Conservation (phyloP, 306 rosid genomes). For the Sophora flavescens region DNA sequence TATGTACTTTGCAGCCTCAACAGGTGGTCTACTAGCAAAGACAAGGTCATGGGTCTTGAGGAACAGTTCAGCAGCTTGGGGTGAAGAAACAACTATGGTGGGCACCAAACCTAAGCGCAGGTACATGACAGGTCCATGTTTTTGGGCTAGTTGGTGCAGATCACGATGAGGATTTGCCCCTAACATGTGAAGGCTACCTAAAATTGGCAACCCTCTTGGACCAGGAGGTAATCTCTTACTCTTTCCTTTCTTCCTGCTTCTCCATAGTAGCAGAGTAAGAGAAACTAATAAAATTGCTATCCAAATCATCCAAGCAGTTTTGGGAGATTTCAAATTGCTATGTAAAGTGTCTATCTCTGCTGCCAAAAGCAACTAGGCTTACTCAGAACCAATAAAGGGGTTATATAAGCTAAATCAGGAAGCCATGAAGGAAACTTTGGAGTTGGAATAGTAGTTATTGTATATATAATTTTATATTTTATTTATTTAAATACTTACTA, state of each 20-base stretch:
- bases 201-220: conserved; percentile 71
- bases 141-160: conserved; percentile 58
- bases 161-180: conserved; percentile 64
- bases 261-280: conserved; percentile 50
- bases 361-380: not conserved
- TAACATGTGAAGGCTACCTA: conserved; percentile 65
- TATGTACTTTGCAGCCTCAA: conserved; percentile 50
- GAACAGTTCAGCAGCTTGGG: conserved; percentile 73
- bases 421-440: not conserved
- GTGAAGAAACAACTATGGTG: conserved; percentile 70
- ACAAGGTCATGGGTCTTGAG: conserved; percentile 68
- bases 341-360: not conserved
- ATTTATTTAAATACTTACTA: no score
- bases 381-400: not conserved
- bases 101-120: conserved; percentile 63
- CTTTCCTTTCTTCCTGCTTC: conserved; percentile 42
- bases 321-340: not conserved
- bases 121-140: conserved; percentile 71
- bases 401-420: not conserved
- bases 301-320: conserved; percentile 50
- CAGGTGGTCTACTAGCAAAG: conserved; percentile 72
- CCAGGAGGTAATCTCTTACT: conserved; percentile 67
- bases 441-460: no score
- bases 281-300: conserved; percentile 41
- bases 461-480: no score